These are phyloP conservation scores for Arachis monticola DNA, from an alignment of 331 rosid species.

Conservation along the genomic window DNA sequence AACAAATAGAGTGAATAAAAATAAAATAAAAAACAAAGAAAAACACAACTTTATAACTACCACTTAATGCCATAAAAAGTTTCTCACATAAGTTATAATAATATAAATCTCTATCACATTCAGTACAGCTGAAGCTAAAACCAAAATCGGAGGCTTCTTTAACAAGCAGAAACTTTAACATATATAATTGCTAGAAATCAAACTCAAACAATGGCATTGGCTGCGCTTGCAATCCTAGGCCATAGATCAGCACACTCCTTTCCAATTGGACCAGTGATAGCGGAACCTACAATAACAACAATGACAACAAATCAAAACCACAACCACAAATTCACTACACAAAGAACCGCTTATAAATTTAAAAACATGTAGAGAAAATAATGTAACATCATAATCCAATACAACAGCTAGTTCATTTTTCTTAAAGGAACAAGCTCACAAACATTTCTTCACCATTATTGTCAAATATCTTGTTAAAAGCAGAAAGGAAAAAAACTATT, in stretches of 20 bases:
- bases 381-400: background rate
- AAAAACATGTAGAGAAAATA: background rate
- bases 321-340: background rate
- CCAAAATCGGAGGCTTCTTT: conserved; percentile 10
- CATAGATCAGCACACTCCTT: conserved; percentile 92
- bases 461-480: too few species aligned
- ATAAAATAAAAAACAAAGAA: background rate
- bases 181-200: background rate
- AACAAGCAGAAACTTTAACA: conserved; percentile 23
- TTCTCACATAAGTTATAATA: background rate
- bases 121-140: conserved; percentile 22
- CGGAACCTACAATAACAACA: conserved; percentile 59
- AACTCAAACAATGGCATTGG: conserved; percentile 75
- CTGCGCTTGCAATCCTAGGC: conserved; percentile 95
- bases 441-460: background rate
- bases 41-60: conserved; percentile 2
- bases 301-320: background rate
- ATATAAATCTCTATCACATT: conserved; percentile 12
- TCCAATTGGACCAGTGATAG: conserved; percentile 88
- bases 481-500: background rate
- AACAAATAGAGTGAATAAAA: background rate
- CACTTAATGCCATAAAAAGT: conserved; percentile 24
- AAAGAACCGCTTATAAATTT: too few species aligned
- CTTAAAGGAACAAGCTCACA: background rate
- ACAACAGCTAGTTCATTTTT: background rate